Evolutionary conservation across 1,284 basidiomycete genomes (phyloP), one percentile per base, ranked within the genome.

Genomic region (Ganoderma boninense): DNA sequence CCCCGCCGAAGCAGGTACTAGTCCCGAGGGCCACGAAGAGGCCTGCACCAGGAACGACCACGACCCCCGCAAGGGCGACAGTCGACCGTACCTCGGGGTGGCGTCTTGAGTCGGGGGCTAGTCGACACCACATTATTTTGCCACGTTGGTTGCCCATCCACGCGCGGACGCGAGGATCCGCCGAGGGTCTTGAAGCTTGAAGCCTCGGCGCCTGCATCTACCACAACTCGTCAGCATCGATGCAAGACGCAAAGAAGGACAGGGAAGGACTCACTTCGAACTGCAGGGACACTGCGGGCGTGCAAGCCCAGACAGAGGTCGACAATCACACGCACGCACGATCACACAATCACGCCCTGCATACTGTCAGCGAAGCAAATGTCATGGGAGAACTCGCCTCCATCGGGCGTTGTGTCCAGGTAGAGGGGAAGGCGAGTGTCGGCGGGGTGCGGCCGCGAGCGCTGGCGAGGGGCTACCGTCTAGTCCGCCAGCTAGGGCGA

Each of bases 61-160:
- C n/a, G n/a, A n/a, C n/a, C n/a, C n/a, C n/a, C n/a, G n/a, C n/a
- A n/a, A n/a, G n/a, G n/a, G n/a, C n/a, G n/a, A n/a, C n/a, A n/a
- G n/a, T n/a, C n/a, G n/a, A n/a, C n/a, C n/a, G n/a, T n/a, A n/a
- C n/a, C n/a, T n/a, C n/a, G n/a, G n/a, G n/a, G n/a, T 62, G 61
- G 67, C 7, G 63, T 68, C 63, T 68, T 65, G 67, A 68, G 64
- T 64, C 67, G 63, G 52, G 56, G 56, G 44, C 54, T 32, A 32
- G 56, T 68, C 67, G 67, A 68, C 64, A 43, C 67, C 67, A 62
- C 44, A 52, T 20, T 14, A 38, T 38, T 20, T 62, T 61, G 3
- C 64, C 43, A 52, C 35, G 10, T 20, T 18, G 54, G 26, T 16
- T 32, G 54, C 26, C 38, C 38, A n/a, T 42, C n/a, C 38, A 43